Conservation (phyloP, 306 rosid species). For the Trifolium repens region DNA sequence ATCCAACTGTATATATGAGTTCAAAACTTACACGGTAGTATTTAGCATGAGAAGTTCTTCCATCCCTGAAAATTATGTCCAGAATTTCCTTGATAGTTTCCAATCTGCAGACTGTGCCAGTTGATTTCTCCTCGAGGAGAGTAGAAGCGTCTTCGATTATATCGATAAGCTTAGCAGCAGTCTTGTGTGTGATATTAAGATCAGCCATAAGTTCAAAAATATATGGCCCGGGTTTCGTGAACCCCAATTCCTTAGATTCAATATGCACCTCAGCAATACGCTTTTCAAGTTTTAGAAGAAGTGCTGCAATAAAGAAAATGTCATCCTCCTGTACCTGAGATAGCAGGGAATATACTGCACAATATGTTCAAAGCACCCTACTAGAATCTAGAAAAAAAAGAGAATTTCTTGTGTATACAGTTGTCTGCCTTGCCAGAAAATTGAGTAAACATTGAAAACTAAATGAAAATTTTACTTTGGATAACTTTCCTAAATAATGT, state of each 20-base stretch:
- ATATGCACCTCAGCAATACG: constrained; percentile 87
- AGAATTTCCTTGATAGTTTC: constrained; percentile 71
- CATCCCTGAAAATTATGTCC: constrained; percentile 65
- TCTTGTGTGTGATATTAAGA: constrained; percentile 73
- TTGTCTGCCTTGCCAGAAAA: constrained; percentile 34
- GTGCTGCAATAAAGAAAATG: constrained; percentile 66
- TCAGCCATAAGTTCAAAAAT: constrained; percentile 81
- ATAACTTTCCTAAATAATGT: constrained; percentile 9
- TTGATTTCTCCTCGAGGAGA: constrained; percentile 73
- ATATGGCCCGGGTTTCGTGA: constrained; percentile 86
- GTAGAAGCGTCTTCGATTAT: constrained; percentile 66
- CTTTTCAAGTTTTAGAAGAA: constrained; percentile 90
- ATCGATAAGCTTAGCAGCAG: constrained; percentile 57
- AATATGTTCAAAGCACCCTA: constrained; percentile 26
- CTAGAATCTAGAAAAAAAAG: constrained; percentile 26
- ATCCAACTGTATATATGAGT: constrained; percentile 38
- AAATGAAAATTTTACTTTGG: constrained; percentile 23
- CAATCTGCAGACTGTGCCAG: constrained; percentile 68
- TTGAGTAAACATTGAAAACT: constrained; percentile 29
- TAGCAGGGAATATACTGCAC: constrained; percentile 27
- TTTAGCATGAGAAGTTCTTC: constrained; percentile 67
- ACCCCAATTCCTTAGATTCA: constrained; percentile 82
- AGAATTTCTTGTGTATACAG: constrained; percentile 15
- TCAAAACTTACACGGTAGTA: constrained; percentile 70
- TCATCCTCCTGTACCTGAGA: constrained; percentile 34